A percentile compares a stretch with the other conserved stretches of the same genome.
These are phyloP conservation scores for Erysiphe pulchra DNA, from an alignment of 2,329 filamentous ascomycete species.

Conservation along the genomic window DNA sequence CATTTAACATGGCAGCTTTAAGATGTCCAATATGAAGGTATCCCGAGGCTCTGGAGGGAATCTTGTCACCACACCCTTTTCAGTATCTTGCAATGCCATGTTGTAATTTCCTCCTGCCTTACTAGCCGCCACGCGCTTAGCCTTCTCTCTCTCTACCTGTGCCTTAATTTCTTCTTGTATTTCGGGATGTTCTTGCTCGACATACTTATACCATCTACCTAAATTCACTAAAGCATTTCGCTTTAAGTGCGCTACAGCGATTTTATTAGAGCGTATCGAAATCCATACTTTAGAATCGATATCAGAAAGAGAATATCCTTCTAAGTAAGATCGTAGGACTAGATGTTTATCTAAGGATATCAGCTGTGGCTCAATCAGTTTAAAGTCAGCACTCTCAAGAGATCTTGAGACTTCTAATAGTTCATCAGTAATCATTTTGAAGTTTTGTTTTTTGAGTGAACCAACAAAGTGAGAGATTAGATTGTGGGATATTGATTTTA, in stretches of 20 bases:
- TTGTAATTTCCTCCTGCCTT: constrained; percentile 74
- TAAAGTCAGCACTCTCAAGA: constrained; percentile 44
- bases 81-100: constrained; percentile 60
- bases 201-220: constrained; percentile 63
- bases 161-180: constrained; percentile 43
- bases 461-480: too few species aligned
- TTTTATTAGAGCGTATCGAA: constrained; percentile 58
- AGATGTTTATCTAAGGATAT: constrained; percentile 66
- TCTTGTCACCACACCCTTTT: constrained; percentile 71
- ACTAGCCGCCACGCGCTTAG: constrained; percentile 40
- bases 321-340: constrained; percentile 62
- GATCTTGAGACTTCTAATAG: constrained; percentile 24
- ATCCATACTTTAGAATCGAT: constrained; percentile 66
- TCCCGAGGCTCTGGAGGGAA: constrained; percentile 71
- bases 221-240: constrained; percentile 54
- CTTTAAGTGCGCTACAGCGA: constrained; percentile 58
- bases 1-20: constrained; percentile 78
- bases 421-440: constrained; percentile 30
- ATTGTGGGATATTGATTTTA: too few species aligned
- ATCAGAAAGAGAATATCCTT: constrained; percentile 53
- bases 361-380: constrained; percentile 50
- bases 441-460: background rate
- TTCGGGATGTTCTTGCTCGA: constrained; percentile 62
- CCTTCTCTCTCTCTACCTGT: constrained; percentile 39
- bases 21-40: constrained; percentile 92